Evolutionary conservation across 495 filamentous ascomycete genomes (phyloP).

Genomic region (Hyaloscypha bicolor): DNA sequence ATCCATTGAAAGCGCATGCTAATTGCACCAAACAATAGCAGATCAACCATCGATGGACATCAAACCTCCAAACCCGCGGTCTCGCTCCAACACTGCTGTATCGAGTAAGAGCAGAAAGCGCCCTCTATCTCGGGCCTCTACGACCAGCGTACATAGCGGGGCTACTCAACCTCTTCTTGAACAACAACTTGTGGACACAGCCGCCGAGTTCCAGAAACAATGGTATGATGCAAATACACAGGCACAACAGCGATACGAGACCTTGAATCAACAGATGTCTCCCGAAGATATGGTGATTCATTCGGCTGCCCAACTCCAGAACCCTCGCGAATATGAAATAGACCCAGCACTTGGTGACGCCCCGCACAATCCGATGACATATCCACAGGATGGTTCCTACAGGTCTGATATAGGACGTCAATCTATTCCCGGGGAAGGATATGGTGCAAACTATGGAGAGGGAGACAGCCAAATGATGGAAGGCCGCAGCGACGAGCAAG

Average conservation of each 20-base stretch:
- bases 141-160: conserved; percentile 75
- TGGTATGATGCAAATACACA: conserved; percentile 48
- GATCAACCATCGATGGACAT: conserved; percentile 26
- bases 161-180: conserved; percentile 68
- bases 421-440: conserved; percentile 52
- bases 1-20: not conserved
- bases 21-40: conserved; percentile 7
- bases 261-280: conserved; percentile 46
- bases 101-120: conserved; percentile 63
- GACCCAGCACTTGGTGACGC: conserved; percentile 40
- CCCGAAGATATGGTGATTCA: conserved; percentile 68
- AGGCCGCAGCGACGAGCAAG: conserved; percentile 61
- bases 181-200: conserved; percentile 45
- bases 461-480: conserved; percentile 68
- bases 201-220: conserved; percentile 35
- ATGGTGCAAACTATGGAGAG: conserved; percentile 61
- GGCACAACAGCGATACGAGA: conserved; percentile 36
- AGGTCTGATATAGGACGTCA: conserved; percentile 39
- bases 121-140: conserved; percentile 79
- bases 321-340: conserved; percentile 44
- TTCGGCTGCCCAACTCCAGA: conserved; percentile 58
- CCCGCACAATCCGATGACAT: conserved; percentile 37
- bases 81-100: conserved; percentile 60
- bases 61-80: conserved; percentile 36
- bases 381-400: conserved; percentile 23